Evolutionary conservation across 2,329 filamentous ascomycete genomes (phyloP).

Genomic region (Beauveria sp.): DNA sequence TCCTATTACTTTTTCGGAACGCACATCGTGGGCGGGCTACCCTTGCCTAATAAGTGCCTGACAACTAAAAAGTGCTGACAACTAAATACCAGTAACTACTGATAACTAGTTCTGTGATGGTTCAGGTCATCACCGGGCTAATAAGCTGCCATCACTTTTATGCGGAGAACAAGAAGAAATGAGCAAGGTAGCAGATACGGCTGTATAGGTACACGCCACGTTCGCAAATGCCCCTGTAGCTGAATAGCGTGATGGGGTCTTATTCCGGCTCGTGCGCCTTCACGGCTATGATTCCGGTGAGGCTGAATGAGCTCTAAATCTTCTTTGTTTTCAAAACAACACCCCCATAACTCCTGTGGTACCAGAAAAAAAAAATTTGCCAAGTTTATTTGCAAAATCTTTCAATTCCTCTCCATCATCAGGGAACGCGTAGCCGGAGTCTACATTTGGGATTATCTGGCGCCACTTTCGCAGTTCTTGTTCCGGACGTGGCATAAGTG

Average conservation of each 20-base stretch:
- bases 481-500: background rate
- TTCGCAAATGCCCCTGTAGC: background rate
- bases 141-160: no score
- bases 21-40: background rate
- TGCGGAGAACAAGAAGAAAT: no score
- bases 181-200: no score
- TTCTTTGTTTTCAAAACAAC: background rate
- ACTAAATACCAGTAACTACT: no score
- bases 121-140: background rate
- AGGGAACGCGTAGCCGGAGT: background rate
- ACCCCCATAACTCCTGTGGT: background rate
- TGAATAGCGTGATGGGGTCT: background rate
- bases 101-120: background rate
- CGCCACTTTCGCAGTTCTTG: background rate
- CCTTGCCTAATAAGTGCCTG: background rate
- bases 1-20: no score
- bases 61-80: no score
- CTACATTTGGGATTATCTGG: background rate
- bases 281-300: constrained; percentile 3
- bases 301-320: background rate
- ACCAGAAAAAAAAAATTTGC: no score
- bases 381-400: no score
- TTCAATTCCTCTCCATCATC: no score
- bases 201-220: background rate
- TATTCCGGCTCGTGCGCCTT: background rate